These are phyloP conservation scores for Oldenlandia corymbosa DNA, from an alignment of 257 asterid genomes.

Conservation along the genomic window DNA sequence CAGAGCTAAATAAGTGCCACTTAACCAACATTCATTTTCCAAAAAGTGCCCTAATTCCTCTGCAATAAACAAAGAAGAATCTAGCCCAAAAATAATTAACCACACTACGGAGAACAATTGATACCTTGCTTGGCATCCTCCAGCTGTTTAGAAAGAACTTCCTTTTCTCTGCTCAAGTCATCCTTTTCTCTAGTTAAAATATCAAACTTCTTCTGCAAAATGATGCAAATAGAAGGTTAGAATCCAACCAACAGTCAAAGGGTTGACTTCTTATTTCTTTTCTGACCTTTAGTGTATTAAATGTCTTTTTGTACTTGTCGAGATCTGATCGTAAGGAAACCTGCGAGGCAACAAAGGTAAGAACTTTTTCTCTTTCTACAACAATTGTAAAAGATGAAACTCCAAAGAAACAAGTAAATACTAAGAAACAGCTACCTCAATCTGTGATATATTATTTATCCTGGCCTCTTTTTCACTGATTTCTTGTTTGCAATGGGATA, in stretches of 20 bases:
- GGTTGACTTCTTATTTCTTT: not conserved
- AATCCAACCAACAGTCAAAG: not conserved
- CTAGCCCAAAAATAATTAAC: not conserved
- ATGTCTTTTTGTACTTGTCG: conserved; percentile 28
- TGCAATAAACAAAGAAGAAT: too few relatives aligned
- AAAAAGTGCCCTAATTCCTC: too few relatives aligned
- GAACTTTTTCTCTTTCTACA: not conserved
- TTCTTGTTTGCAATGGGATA: conserved; percentile 56
- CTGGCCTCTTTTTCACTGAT: conserved; percentile 50
- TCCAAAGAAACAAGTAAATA: not conserved
- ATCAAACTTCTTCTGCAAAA: conserved; percentile 37
- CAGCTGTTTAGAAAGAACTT: conserved; percentile 56
- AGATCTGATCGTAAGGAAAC: conserved; percentile 49
- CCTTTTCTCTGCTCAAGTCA: conserved; percentile 45
- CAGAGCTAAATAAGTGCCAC: not conserved
- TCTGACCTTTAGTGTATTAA: conserved; percentile 24
- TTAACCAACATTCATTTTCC: too few relatives aligned
- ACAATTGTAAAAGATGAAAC: not conserved
- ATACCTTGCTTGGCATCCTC: conserved; percentile 63
- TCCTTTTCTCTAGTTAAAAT: conserved; percentile 64
- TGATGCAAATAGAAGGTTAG: too few relatives aligned
- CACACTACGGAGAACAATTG: not conserved
- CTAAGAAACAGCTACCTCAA: conserved; percentile 31
- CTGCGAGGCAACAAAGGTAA: conserved; percentile 14
- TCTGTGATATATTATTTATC: conserved; percentile 49